Evolutionary conservation across 106 monocot species (phyloP), one percentile per base, ranked within the genome.

Genomic region (Gastrodia elata): DNA sequence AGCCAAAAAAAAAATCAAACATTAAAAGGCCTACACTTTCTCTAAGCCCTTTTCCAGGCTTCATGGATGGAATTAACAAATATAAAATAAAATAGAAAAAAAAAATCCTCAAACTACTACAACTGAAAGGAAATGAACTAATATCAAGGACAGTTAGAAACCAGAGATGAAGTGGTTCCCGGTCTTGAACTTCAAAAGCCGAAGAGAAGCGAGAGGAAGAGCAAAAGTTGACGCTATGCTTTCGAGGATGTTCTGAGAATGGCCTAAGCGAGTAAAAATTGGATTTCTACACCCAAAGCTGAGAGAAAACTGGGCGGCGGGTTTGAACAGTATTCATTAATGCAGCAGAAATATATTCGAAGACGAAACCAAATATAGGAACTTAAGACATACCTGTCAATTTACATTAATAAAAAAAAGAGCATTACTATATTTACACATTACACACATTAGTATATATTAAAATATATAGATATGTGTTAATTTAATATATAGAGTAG

Each of bases 81-180:
- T 28, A 8, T 9, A 58, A 61, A 61, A 61, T 9, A 61, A 61
- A 3, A 26, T 13, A 32, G 61, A 7, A 61, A 61, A 61, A 28
- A 61, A 61, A 61, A 61, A 61, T 3, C 61, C 61, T 61, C 61
- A 61, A 61, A 32, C 11, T 61, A 61, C 30, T 61, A 61, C 30
- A 61, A 11, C 32, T 25, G 57, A 58, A 13, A 13, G 28, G 32
- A 33, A 33, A 61, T 32, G 0, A 61, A 61, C 26, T 61, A 32
- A 59, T 59, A 59, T 59, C 35, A 35, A 65, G 16, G 6, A 18
- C 65, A 36, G 36, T n/a, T n/a, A n/a, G n/a, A 65, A 65, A 36
- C 67, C 18, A 67, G 37, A 67, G 18, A 65, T 15, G 7, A 32
- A 18, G 48, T 49, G 5, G 27, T 10, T 24, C 25, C 10, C 27